Evolutionary conservation across 805 yeast species (phyloP).

Genomic region (Maudiozyma turicensis): DNA sequence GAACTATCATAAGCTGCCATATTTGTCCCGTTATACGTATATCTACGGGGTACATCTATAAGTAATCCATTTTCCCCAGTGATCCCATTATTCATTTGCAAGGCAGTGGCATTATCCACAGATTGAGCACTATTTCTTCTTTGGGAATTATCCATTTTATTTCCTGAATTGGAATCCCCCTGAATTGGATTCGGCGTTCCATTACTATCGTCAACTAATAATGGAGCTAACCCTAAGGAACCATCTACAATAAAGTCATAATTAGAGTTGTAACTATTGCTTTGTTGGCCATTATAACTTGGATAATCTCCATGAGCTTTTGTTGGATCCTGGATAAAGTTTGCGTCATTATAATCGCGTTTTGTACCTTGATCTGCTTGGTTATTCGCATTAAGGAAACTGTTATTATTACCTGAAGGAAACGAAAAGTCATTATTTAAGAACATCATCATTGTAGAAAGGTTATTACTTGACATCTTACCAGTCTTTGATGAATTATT

Average conservation of each 20-base stretch:
- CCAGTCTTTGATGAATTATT: neutral
- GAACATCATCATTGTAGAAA: conserved; percentile 8
- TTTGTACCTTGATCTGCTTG: neutral
- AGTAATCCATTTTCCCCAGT: neutral
- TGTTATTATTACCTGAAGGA: conserved; percentile 4
- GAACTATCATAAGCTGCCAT: neutral
- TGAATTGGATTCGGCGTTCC: neutral
- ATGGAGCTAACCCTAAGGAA: conserved; percentile 64
- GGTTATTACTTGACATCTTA: conserved; percentile 1
- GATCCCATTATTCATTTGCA: neutral
- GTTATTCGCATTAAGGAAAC: neutral
- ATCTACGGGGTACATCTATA: conserved; percentile 2
- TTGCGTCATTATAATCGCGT: neutral
- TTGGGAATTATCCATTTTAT: neutral
- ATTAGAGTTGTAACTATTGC: conserved; percentile 13
- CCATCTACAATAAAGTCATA: conserved; percentile 74
- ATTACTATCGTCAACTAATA: conserved; percentile 32
- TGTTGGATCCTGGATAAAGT: neutral
- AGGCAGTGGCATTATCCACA: neutral
- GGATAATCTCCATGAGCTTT: neutral
- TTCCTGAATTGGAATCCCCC: neutral
- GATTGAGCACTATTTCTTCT: neutral
- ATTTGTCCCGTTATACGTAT: neutral
- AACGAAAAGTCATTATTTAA: conserved; percentile 8
- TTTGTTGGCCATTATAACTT: neutral